Conservation (phyloP, 371 early-diverging fungal species). For the Funneliformis caledonium region DNA sequence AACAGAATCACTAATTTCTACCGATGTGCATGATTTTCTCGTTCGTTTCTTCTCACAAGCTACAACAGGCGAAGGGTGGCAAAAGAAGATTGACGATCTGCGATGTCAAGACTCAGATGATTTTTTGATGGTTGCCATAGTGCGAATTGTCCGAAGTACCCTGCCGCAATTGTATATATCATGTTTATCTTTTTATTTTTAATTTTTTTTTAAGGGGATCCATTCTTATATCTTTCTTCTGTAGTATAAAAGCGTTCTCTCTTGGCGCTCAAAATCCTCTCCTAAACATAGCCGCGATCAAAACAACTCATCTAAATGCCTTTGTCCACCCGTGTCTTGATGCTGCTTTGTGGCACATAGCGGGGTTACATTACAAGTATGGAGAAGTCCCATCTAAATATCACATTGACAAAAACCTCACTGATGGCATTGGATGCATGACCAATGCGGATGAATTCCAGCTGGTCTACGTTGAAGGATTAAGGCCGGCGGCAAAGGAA, state of each 20-base stretch:
- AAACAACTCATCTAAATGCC: constrained; percentile 36
- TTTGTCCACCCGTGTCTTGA: constrained; percentile 40
- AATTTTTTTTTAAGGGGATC: constrained; percentile 20
- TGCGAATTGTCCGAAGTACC: constrained; percentile 4
- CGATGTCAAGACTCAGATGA: neutral
- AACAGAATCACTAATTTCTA: constrained; percentile 1
- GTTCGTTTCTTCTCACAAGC: neutral
- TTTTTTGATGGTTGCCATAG: neutral
- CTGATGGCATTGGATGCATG: neutral
- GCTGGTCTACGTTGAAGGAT: constrained; percentile 8
- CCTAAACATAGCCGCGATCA: constrained; percentile 16
- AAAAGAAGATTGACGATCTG: constrained; percentile 24
- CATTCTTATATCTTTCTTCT: constrained; percentile 30
- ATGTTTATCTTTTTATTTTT: constrained; percentile 9
- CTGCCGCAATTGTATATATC: constrained; percentile 30
- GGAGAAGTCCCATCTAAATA: neutral
- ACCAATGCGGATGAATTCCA: neutral
- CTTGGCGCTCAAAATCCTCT: constrained; percentile 39
- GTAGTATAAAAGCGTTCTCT: constrained; percentile 40
- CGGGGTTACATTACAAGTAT: neutral
- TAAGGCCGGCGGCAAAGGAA: neutral
- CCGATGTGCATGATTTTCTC: constrained; percentile 9
- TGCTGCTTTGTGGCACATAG: constrained; percentile 33
- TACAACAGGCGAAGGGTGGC: constrained; percentile 4
- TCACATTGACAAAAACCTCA: neutral